Base-by-base conservation (phyloP, 805 yeast species). In the Lipomyces kockii region DNA sequence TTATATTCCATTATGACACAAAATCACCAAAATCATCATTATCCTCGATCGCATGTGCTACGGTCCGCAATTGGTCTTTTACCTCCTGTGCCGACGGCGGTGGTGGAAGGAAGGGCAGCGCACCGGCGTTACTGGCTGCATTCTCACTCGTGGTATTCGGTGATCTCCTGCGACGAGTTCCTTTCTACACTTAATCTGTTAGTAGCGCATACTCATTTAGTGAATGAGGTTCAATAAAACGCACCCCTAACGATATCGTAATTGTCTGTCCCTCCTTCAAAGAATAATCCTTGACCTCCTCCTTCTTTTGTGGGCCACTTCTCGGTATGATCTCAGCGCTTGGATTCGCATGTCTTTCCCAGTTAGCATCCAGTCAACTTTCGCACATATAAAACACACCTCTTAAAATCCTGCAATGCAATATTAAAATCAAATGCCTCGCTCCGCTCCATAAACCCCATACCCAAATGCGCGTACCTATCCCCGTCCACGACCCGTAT, bases 401-500 rank as follows among this genome's bases (percentile, higher is more conserved):
- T 72, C 51, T 70, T 74, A 60, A 74, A 79, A 35, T 75, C 77
- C 68, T 80, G 81, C 49, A 80, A 69, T 12, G 81, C 79, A 22
- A 79, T 72, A 60, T 77, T 78, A 70, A 81, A 81, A 39, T 79
- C 82, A 60, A 78, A 75, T 20, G 81, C 75, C 52, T 73, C 76
- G 46, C 70, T 60, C 35, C 78, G 69, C 71, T 80, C 80, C 1
- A 71, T 73, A 63, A 82, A 81, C 14, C 80, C 80, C 62, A 82
- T 69, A 3, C 85, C 85, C n/a, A 83, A 72, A 29, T 79, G 79
- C 12, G 83, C 78, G n/a, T 74, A 74, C 64, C 76, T 70, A 3
- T 65, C 74, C 20, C 74, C 73, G 57, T 77, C 76, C n/a, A 74
- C 75, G 37, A 80, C 75, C 7, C 80, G 63, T 5, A 82, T 73